Conservation (phyloP, 208 protist species). For the Phytomonas sp. region DNA sequence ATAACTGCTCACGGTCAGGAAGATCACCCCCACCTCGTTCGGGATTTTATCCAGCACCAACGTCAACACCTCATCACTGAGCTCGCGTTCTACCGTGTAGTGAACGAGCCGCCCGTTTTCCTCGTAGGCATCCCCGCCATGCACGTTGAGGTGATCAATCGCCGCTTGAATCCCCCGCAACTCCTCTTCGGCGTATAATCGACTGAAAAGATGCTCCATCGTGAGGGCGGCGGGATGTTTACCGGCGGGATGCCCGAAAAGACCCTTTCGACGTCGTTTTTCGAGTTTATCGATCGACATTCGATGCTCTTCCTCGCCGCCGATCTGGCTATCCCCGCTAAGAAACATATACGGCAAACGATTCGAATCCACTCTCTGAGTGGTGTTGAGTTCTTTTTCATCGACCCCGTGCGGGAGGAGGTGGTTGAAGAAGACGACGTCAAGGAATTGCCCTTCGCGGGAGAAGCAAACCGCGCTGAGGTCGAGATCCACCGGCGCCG, state of each 20-base stretch:
- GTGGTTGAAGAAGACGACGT: constrained; percentile 83
- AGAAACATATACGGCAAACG: constrained; percentile 79
- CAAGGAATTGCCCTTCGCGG: constrained; percentile 59
- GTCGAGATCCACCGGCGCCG: constrained; percentile 70
- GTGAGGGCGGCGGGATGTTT: constrained; percentile 24
- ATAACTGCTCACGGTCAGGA: constrained; percentile 75
- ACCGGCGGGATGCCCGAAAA: constrained; percentile 10
- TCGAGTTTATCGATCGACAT: constrained; percentile 43
- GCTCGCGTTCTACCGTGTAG: constrained; percentile 23
- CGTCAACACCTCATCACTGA: constrained; percentile 65
- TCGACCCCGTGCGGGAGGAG: constrained; percentile 52
- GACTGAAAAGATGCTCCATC: constrained; percentile 41
- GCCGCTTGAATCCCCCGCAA: constrained; percentile 43
- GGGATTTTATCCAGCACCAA: constrained; percentile 77
- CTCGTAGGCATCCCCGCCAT: constrained; percentile 20
- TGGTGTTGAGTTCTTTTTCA: constrained; percentile 33
- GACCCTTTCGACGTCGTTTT: constrained; percentile 25
- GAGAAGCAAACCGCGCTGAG: constrained; percentile 75
- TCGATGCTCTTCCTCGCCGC: constrained; percentile 78
- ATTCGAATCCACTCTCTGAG: constrained; percentile 30
- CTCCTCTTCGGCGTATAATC: constrained; percentile 65
- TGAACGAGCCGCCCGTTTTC: constrained; percentile 15
- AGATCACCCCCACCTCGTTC: constrained; percentile 48
- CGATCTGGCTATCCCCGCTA: constrained; percentile 67
- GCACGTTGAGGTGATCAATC: constrained; percentile 23